Evolutionary conservation across 768 basidiomycete genomes (phyloP).

Genomic region (Tephrocybe sp.): DNA sequence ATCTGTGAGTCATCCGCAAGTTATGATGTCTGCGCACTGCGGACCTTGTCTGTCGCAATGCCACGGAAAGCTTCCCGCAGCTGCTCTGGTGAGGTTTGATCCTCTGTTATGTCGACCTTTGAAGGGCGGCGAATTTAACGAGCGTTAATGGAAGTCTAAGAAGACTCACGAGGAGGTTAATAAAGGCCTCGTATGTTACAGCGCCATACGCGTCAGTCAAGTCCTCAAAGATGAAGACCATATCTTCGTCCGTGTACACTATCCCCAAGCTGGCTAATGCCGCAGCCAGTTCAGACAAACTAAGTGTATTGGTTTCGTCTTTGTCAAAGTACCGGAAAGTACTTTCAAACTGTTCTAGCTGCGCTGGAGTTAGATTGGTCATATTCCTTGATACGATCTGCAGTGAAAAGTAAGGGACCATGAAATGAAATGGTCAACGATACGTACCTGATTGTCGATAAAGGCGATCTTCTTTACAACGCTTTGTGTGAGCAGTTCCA

Average conservation of each 20-base stretch:
- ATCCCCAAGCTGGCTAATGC: slow-evolving; percentile 94
- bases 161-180: slow-evolving; percentile 76
- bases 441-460: slow-evolving; percentile 87
- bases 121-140: background rate
- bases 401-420: slow-evolving; percentile 4
- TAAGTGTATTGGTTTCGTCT: slow-evolving; percentile 88
- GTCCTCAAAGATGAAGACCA: slow-evolving; percentile 80
- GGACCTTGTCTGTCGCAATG: slow-evolving; percentile 85
- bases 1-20: slow-evolving; percentile 11
- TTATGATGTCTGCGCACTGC: slow-evolving; percentile 9
- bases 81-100: slow-evolving; percentile 91
- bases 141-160: slow-evolving; percentile 3
- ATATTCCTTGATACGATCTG: slow-evolving; percentile 93
- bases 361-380: slow-evolving; percentile 93
- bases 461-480: slow-evolving; percentile 91
- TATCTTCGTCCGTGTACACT: slow-evolving; percentile 89
- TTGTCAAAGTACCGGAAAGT: slow-evolving; percentile 98
- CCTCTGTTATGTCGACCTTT: slow-evolving; percentile 94
- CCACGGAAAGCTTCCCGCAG: slow-evolving; percentile 91
- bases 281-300: slow-evolving; percentile 83
- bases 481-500: slow-evolving; percentile 76
- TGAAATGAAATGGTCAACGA: background rate
- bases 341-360: slow-evolving; percentile 94
- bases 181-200: slow-evolving; percentile 91
- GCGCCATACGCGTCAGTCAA: slow-evolving; percentile 80